Evolutionary conservation across 2,329 filamentous ascomycete species (phyloP).

Genomic region (Aschersonia sp.): DNA sequence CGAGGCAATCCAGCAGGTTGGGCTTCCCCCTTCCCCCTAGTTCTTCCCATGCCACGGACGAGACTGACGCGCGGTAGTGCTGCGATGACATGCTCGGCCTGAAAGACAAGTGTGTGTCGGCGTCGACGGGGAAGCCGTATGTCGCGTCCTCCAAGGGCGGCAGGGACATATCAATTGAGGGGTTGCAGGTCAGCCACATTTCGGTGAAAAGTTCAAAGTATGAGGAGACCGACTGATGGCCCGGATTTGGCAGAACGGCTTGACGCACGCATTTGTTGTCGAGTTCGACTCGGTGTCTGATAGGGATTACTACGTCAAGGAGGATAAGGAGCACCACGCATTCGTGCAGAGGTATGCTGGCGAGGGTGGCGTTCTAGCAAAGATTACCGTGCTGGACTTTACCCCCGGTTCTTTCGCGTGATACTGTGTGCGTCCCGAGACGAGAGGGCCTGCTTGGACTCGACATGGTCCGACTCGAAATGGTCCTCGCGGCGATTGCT

Average conservation of each 20-base stretch:
- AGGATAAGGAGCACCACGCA: conserved; percentile 47
- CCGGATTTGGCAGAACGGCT: conserved; percentile 31
- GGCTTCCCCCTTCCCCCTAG: no score
- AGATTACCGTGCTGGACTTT: conserved; percentile 48
- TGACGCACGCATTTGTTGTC: conserved; percentile 55
- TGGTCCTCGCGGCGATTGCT: no score
- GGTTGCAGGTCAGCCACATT: conserved; percentile 30
- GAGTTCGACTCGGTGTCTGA: conserved; percentile 52
- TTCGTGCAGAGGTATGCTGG: conserved; percentile 34
- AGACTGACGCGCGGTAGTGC: conserved; percentile 9
- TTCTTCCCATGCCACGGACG: no score
- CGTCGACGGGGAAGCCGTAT: conserved; percentile 42
- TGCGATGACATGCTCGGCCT: conserved; percentile 29
- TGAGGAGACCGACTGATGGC: no score
- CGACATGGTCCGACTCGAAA: no score
- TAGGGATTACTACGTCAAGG: conserved; percentile 51
- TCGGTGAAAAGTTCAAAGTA: no score
- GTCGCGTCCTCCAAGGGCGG: conserved; percentile 45
- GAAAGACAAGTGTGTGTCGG: conserved; percentile 45
- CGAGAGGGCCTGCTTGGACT: no score
- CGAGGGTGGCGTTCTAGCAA: conserved; percentile 8
- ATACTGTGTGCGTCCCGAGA: not conserved
- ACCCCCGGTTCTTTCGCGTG: conserved; percentile 21
- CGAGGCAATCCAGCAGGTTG: conserved; percentile 3
- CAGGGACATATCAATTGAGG: conserved; percentile 46